These are phyloP conservation scores for Handroanthus guayacan DNA, from an alignment of 257 asterid genomes.

Conservation along the genomic window DNA sequence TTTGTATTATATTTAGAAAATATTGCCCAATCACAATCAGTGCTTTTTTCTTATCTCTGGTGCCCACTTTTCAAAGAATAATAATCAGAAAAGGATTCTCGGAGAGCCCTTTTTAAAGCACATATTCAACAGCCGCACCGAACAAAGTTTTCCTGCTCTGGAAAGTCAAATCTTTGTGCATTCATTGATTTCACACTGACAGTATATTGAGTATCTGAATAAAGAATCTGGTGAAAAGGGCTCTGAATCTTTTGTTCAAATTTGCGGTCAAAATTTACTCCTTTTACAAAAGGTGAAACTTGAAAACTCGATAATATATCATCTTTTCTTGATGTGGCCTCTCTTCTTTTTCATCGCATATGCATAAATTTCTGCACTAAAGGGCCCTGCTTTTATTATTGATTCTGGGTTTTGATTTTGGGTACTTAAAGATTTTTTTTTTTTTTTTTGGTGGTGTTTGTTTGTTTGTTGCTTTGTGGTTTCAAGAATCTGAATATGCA, in stretches of 20 bases:
- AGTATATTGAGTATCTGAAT: not conserved
- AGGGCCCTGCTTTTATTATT: not conserved
- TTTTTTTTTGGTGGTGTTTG: not conserved
- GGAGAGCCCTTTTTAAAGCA: not conserved
- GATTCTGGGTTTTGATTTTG: not conserved
- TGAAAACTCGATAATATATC: not conserved
- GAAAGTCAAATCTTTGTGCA: not conserved
- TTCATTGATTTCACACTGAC: conserved; percentile 5
- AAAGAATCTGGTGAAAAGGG: conserved; percentile 16
- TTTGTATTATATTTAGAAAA: too few species aligned
- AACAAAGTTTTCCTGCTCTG: not conserved
- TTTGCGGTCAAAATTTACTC: not conserved
- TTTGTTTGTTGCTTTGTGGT: not conserved
- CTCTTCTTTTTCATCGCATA: not conserved
- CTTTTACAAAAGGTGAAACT: not conserved
- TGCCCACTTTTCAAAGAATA: not conserved
- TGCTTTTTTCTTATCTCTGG: not conserved
- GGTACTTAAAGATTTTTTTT: not conserved
- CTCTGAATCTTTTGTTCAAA: not conserved
- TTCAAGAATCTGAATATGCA: not conserved
- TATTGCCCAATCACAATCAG: too few species aligned
- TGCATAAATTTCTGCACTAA: too few species aligned
- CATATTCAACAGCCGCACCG: not conserved
- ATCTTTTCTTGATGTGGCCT: not conserved
- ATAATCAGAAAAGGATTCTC: not conserved